Base-by-base conservation (phyloP, 192 early-diverging fungal species). In the Gryganskiella cystojenkinii region DNA sequence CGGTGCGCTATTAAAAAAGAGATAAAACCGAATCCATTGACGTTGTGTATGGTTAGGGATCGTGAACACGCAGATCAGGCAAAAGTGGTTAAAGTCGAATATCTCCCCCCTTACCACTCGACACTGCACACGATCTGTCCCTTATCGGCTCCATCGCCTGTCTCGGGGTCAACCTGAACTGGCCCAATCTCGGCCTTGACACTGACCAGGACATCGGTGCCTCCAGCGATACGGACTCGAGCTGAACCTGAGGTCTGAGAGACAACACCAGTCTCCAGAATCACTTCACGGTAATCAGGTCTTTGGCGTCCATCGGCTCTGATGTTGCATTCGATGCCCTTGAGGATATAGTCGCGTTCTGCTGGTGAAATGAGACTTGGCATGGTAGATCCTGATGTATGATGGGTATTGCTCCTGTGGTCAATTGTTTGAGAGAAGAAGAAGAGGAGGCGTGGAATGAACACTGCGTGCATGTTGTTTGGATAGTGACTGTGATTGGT, bases 171-270 rank as follows among this genome's bases (percentile, higher is more conserved):
- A 53, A 87, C 82, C 14, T 86, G 81, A 60, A 86, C 88, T 44
- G 85, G 83, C 17, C 92, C 93, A 56, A 98, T 91, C 65, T 96
- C 95, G 13, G 94, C 94, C 76, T 98, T 99, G 66, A 99, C 88
- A 19, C 98, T 96, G 25, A 98, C 96, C 11, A 99, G 85, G 1
- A 98, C 90, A 57, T 96, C 94, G 0, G 96, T 95, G 13, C 94
- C 95, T 34, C 89, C 88, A 4, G 90, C 91, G 44, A 95, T 75
- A 25, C 92, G 88, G 44, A 92, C 89, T 20, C 95, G 93, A 50
- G 93, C 93, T 79, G 92, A 93, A 7, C 98, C 98, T 70, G 88
- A 93, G 17, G 96, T 92, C 71, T 99, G 97, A 20, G 93, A 88
- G 27, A 98, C 90, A 56, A 96, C 81, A 28, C 94, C 95, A 1